phyloP scores from a whole-genome alignment of 2,329 filamentous ascomycete species.

The Pyrenochaeta sp. region DNA sequence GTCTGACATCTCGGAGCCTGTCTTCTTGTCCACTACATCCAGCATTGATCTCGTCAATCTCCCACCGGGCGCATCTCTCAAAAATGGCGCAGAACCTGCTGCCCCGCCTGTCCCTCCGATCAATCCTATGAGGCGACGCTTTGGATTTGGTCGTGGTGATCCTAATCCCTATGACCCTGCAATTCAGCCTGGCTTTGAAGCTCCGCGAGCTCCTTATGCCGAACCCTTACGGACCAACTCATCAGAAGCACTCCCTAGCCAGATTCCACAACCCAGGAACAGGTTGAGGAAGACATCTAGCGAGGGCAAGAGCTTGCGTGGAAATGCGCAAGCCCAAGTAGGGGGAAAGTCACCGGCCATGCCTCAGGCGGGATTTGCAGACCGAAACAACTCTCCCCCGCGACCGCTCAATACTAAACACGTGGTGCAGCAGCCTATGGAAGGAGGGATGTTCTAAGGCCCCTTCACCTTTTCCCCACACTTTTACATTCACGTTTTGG shows the following conservation, averaged over 20 bases:
- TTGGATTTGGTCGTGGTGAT: conserved; percentile 48
- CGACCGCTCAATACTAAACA: conserved; percentile 31
- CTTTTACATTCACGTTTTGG: conserved; percentile 2
- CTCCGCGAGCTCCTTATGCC: conserved; percentile 41
- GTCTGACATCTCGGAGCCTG: conserved; percentile 68
- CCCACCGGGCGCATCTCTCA: conserved; percentile 62
- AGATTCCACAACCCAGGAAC: conserved; percentile 44
- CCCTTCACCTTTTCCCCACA: background rate
- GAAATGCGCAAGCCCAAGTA: conserved; percentile 43
- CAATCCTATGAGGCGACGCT: conserved; percentile 65
- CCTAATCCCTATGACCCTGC: conserved; percentile 48
- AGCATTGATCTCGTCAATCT: conserved; percentile 66
- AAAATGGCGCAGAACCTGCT: conserved; percentile 55
- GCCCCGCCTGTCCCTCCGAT: conserved; percentile 62
- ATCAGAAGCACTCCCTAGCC: conserved; percentile 53
- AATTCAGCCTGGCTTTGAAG: conserved; percentile 40
- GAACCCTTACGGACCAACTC: conserved; percentile 52
- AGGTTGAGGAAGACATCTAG: conserved; percentile 58
- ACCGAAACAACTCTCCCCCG: conserved; percentile 41
- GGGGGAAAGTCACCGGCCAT: conserved; percentile 38
- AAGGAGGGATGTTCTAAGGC: conserved; percentile 47
- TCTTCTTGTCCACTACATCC: conserved; percentile 62
- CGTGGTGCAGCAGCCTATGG: conserved; percentile 35
- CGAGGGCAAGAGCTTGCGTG: conserved; percentile 58
- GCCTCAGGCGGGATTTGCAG: conserved; percentile 31